A percentile compares a stretch with the other conserved stretches of the same genome.
phyloP scores from a whole-genome alignment of 345 rosid genomes.

The Citrus australasica region DNA sequence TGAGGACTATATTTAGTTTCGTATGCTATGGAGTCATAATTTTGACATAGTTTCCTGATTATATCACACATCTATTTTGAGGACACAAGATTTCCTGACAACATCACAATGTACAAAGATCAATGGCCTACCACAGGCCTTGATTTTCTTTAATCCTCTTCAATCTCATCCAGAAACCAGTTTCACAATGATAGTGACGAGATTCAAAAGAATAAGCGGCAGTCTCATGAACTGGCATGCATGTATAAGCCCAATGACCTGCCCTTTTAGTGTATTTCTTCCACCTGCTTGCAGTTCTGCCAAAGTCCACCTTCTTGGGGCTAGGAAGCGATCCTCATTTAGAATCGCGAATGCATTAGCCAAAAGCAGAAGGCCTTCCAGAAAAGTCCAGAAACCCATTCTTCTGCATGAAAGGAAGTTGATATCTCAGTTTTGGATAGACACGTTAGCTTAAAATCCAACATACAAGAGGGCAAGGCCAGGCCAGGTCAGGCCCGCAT shows the following conservation, averaged over 20 bases:
- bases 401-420: conserved; percentile 9
- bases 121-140: not conserved
- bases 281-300: conserved; percentile 37
- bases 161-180: conserved; percentile 29
- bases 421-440: not conserved
- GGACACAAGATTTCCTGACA: not conserved
- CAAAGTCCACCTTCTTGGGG: conserved; percentile 48
- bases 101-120: not conserved
- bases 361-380: conserved; percentile 41
- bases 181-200: conserved; percentile 35
- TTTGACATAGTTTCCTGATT: not conserved
- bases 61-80: not conserved
- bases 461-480: not conserved
- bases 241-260: conserved; percentile 43
- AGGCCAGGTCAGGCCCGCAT: not conserved
- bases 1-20: not conserved
- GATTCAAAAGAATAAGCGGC: conserved; percentile 41
- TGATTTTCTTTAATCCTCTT: not conserved
- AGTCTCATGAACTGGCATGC: conserved; percentile 51
- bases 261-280: conserved; percentile 38
- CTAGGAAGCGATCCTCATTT: conserved; percentile 47
- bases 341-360: conserved; percentile 48
- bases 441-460: not conserved
- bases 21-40: no score
- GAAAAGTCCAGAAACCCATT: conserved; percentile 47